Base-by-base conservation (phyloP, 192 early-diverging fungal species). In the Phlyctochytrium planicorne region DNA sequence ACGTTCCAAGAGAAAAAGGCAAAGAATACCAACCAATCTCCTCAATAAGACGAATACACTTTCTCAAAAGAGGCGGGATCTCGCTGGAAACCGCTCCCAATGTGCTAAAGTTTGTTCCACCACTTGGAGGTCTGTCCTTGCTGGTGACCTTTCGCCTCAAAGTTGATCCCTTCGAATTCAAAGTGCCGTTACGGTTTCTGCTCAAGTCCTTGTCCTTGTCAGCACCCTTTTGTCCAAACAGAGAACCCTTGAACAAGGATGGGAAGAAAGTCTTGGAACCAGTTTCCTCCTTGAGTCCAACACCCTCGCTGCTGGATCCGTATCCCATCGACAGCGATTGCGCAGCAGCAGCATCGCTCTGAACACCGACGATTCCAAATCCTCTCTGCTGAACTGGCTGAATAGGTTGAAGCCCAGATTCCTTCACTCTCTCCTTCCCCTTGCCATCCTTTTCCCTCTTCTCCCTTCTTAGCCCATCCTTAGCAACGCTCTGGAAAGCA, bases 21-120 rank as follows among this genome's bases (percentile, higher is more conserved):
- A 66, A 55, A 66, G 31, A 35, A 37, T 27, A 12, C 70, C 30
- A 60, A 71, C 79, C 81, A 68, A 82, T 82, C 31, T 82, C 73
- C 34, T 84, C 82, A 62, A 84, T 77, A 53, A 84, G 47, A 25
- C 52, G 40, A 17, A 84, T 73, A 62, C 82, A 84, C 61, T 82
- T 83, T 23, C 63, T 53, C 68, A 84, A 66, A 3, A 74, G 53
- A 2, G 78, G 35, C 17, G 82, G 82, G 4, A 84, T 74, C 25
- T 80, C 73, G 67, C 74, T 76, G 14, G 62, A 71, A 63, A 74
- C 65, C 12, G 74, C 76, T 16, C 69, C 73, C 37, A 50, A 37
- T 35, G 61, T 65, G 35, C 70, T 79, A 14, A 60, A 35, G 59
- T 53, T 63, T 0, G 76, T 74, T 2, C 70, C 66, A 59, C 31